phyloP scores from a whole-genome alignment of 345 rosid species.

The Syzygium aqueum region DNA sequence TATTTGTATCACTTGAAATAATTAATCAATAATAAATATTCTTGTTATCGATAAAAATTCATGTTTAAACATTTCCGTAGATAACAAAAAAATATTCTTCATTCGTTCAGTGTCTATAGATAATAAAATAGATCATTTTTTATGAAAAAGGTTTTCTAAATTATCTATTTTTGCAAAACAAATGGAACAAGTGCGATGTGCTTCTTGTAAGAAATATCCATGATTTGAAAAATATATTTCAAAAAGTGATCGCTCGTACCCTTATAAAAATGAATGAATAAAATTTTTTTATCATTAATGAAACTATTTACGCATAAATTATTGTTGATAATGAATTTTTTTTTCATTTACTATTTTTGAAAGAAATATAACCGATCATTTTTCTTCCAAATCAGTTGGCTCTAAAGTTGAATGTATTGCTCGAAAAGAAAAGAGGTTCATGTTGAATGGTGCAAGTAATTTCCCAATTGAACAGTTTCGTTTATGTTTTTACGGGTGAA shows the following conservation, averaged over 20 bases:
- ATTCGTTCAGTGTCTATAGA: neutral
- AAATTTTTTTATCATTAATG: neutral
- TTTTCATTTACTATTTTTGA: neutral
- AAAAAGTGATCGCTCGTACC: neutral
- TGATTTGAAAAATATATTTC: neutral
- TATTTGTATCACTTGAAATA: neutral
- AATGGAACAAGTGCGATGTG: neutral
- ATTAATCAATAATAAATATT: neutral
- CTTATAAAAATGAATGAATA: neutral
- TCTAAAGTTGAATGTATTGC: neutral
- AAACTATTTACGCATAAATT: neutral
- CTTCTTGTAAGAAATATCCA: neutral
- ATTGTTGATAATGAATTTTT: neutral
- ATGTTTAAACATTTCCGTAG: fast-evolving
- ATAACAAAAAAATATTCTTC: neutral
- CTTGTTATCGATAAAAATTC: neutral
- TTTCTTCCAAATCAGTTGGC: too few relatives aligned
- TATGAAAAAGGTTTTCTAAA: too few relatives aligned
- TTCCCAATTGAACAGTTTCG: neutral
- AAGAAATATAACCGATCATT: neutral
- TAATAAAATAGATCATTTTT: fast-evolving
- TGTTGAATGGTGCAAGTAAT: neutral
- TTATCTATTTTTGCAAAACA: too few relatives aligned
- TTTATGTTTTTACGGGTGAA: neutral
- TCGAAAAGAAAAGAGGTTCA: neutral